phyloP scores from a whole-genome alignment of 257 asterid species.

The Solanum ossicruentum region DNA sequence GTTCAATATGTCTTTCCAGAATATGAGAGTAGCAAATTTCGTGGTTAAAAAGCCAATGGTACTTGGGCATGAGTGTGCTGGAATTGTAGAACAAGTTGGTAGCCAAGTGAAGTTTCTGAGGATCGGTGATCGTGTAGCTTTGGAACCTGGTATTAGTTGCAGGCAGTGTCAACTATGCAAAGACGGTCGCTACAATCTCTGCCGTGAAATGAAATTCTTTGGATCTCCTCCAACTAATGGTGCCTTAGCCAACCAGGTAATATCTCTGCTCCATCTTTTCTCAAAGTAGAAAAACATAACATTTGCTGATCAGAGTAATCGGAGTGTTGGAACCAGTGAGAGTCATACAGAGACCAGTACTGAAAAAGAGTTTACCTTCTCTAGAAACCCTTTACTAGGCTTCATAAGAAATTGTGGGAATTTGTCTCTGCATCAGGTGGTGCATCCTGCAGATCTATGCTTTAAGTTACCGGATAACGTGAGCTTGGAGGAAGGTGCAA shows the following conservation, averaged over 20 bases:
- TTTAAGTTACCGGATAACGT: conserved; percentile 68
- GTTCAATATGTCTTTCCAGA: not conserved
- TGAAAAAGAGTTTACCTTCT: not conserved
- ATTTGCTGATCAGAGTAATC: not conserved
- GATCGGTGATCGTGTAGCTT: conserved; percentile 23
- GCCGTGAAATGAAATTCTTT: conserved; percentile 16
- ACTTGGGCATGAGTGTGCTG: conserved; percentile 37
- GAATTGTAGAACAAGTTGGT: conserved; percentile 21
- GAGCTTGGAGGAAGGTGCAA: conserved; percentile 89
- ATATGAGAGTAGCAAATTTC: conserved; percentile 16
- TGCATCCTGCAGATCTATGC: conserved; percentile 81
- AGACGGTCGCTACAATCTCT: conserved; percentile 20
- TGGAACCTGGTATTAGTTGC: conserved; percentile 28
- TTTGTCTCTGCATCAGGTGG: not conserved
- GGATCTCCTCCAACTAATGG: conserved; percentile 36
- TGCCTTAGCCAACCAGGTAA: conserved; percentile 30
- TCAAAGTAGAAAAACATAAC: not conserved
- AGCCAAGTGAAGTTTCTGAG: conserved; percentile 12
- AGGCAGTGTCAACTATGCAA: conserved; percentile 18
- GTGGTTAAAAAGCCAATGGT: conserved; percentile 27
- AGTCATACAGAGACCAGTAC: not conserved
- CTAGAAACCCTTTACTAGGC: not conserved
- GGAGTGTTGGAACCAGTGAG: not conserved
- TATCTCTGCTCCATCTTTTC: not conserved
- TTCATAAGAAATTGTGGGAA: not conserved